Evolutionary conservation across 2,329 filamentous ascomycete species (phyloP).

Genomic region (Myriangium duriaei): DNA sequence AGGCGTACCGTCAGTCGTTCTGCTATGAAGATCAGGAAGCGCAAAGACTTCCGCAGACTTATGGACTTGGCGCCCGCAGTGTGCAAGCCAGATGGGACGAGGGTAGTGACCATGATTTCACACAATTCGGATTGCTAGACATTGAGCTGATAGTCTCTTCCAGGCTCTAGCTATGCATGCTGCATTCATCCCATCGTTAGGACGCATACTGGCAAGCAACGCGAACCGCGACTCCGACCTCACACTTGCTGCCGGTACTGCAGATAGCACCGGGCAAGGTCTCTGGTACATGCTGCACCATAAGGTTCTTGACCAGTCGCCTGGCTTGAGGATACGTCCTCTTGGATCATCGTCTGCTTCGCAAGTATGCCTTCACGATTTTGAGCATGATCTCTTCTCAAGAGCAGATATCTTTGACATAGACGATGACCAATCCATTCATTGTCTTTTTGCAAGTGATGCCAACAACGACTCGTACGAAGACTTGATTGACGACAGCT

Average conservation of each 20-base stretch:
- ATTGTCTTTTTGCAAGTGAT: slow-evolving; percentile 1
- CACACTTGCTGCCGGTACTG: too few relatives aligned
- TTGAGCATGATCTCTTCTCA: slow-evolving; percentile 3
- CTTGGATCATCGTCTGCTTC: background rate
- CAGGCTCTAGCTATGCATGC: slow-evolving; percentile 5
- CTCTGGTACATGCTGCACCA: slow-evolving; percentile 6
- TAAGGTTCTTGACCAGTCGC: slow-evolving; percentile 4
- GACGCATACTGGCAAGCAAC: too few relatives aligned
- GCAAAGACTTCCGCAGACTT: background rate
- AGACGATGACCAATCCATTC: background rate
- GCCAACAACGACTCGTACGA: too few relatives aligned
- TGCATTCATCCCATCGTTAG: slow-evolving; percentile 2
- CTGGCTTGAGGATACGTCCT: slow-evolving; percentile 5
- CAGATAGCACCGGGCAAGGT: too few relatives aligned
- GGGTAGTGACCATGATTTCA: slow-evolving; percentile 1
- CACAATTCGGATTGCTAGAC: too few relatives aligned
- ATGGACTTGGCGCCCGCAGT: slow-evolving; percentile 5
- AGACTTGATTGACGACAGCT: too few relatives aligned
- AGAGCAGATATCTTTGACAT: background rate
- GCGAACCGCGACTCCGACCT: too few relatives aligned
- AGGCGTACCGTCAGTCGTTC: background rate
- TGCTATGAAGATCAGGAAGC: slow-evolving; percentile 3
- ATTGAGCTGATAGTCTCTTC: too few relatives aligned
- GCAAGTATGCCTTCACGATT: background rate
- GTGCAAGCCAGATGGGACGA: slow-evolving; percentile 2